phyloP scores from a whole-genome alignment of 1,284 basidiomycete species.

The Pseudozyma hubeiensis region DNA sequence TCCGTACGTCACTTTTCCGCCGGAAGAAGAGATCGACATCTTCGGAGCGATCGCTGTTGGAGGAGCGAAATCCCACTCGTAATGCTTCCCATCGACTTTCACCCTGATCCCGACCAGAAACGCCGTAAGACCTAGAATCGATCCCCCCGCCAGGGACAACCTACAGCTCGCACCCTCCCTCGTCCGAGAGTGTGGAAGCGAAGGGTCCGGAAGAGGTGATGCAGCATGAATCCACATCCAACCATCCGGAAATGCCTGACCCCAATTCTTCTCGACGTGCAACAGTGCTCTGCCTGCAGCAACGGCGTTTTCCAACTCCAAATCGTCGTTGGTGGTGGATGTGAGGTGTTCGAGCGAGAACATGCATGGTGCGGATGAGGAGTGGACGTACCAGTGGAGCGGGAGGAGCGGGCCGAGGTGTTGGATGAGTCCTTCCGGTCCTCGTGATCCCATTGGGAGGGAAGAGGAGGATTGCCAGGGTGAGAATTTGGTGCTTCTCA shows the following conservation, averaged over 20 bases:
- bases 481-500: conserved; percentile 11
- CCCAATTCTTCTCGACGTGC: conserved; percentile 48
- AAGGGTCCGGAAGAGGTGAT: conserved; percentile 16
- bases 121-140: conserved; percentile 30
- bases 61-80: conserved; percentile 34
- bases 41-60: conserved; percentile 33
- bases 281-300: conserved; percentile 28
- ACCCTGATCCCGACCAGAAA: conserved; percentile 36
- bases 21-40: not conserved
- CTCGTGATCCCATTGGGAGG: conserved; percentile 17
- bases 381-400: conserved; percentile 49
- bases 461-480: conserved; percentile 18
- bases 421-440: conserved; percentile 39
- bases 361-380: conserved; percentile 16
- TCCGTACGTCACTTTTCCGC: conserved; percentile 12
- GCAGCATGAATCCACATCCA: conserved; percentile 45
- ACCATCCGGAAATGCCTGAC: conserved; percentile 39
- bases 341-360: conserved; percentile 34
- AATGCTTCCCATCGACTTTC: not conserved
- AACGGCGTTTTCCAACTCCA: conserved; percentile 14
- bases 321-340: not conserved
- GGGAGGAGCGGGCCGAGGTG: conserved; percentile 32
- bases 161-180: not conserved
- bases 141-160: conserved; percentile 30
- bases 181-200: too few relatives aligned